Base-by-base conservation (phyloP, 108 stramenopile genomes). In the Skeletonema costatum region DNA sequence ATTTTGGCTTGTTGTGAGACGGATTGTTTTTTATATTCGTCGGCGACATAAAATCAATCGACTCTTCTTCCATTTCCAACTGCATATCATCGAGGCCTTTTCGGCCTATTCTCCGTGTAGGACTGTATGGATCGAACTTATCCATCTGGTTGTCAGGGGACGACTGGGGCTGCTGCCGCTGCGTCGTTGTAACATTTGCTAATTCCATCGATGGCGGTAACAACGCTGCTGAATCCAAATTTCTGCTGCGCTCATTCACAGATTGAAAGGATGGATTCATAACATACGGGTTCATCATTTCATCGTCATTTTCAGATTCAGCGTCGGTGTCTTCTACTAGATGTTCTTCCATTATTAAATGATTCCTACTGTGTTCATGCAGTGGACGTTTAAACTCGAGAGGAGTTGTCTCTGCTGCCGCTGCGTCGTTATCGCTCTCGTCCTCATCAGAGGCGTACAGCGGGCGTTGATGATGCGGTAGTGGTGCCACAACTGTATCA, bases 41-140 rank as follows among this genome's bases (percentile, higher is more conserved):
- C 0, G 46, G 19, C 6, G 58, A 51, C 48, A 68, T 50, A 60
- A 78, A 78, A 71, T 80, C 72, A 56, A 68, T 58, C 32, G 75
- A 70, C 30, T 70, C 81, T 46, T 75, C 81, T 39, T 74, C 74
- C 74, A 74, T 58, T 74, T 74, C 74, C 53, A 74, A 32, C 35
- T 75, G 66, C 66, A 66, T n/a, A 16, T 50, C 32, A 8, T 60
- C 48, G 2, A 25, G 25, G 9, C 0, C 41, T 51, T 3, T 21
- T 16, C 16, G 66, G 13, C 31, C 35, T n/a, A 48, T 19, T 17
- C 9, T 42, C 14, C 36, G 32, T 14, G 39, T 51, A 21, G 73
- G 73, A 64, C 65, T 68, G 68, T 75, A 81, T 29, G 80, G 80
- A 70, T 81, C 80, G 42, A 81, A 81, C 4, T 4, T 17, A 32